Conservation (phyloP, 169 alveolate genomes). For the Plasmodium sp. region DNA sequence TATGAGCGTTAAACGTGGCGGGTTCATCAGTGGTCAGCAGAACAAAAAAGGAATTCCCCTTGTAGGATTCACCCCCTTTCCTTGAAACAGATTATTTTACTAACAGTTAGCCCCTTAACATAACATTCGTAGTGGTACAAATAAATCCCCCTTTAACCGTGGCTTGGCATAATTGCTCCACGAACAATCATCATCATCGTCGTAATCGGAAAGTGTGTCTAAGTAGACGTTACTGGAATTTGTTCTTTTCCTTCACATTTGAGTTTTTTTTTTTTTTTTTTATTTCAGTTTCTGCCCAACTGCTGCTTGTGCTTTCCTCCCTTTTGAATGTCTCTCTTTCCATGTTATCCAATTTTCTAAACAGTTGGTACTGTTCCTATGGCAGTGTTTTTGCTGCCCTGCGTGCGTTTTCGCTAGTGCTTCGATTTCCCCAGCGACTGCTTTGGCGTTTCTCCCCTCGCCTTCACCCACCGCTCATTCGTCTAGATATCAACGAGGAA, state of each 20-base stretch:
- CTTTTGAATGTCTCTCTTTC: too few relatives aligned
- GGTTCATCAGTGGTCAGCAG: constrained; percentile 88
- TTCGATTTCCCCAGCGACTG: not conserved
- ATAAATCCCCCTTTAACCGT: constrained; percentile 86
- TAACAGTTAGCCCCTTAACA: constrained; percentile 78
- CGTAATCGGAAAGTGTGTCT: constrained; percentile 56
- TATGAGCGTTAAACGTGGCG: constrained; percentile 84
- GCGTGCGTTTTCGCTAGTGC: not conserved
- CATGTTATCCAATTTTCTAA: not conserved
- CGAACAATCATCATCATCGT: constrained; percentile 38
- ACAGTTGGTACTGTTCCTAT: too few relatives aligned
- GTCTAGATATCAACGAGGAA: not conserved
- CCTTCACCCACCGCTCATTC: not conserved
- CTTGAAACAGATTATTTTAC: constrained; percentile 84
- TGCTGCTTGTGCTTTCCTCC: constrained; percentile 15
- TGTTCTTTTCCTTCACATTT: constrained; percentile 74
- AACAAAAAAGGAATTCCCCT: constrained; percentile 83
- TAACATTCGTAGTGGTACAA: constrained; percentile 84
- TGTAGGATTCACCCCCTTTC: constrained; percentile 79
- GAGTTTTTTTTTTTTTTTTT: constrained; percentile 83
- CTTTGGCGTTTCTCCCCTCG: not conserved
- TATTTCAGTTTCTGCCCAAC: constrained; percentile 70
- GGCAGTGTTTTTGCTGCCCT: not conserved
- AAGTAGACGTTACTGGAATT: constrained; percentile 79
- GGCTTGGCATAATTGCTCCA: constrained; percentile 58